Percentiles rank a stretch among this genome's conserved stretches.
phyloP scores from a whole-genome alignment of 495 filamentous ascomycete species.

The Hypoxylon intermedium region DNA sequence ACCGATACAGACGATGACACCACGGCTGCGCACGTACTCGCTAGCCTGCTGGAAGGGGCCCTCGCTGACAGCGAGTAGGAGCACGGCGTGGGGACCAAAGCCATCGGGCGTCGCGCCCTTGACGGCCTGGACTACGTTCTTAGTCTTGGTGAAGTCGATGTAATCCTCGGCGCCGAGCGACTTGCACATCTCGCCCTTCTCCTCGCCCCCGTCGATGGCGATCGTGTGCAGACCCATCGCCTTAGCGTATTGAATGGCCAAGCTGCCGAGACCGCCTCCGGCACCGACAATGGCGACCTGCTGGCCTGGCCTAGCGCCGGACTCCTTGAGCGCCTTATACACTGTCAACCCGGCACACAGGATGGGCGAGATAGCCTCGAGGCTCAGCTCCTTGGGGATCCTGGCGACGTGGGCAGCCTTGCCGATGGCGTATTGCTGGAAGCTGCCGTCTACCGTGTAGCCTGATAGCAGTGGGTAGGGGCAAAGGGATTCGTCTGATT shows the following conservation, averaged over 20 bases:
- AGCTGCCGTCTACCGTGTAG: conserved; percentile 90
- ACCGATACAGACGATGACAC: conserved; percentile 83
- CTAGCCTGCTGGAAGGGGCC: conserved; percentile 94
- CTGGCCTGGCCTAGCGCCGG: conserved; percentile 73
- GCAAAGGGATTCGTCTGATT: conserved; percentile 73
- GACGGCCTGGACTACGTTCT: conserved; percentile 83
- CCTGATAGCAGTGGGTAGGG: conserved; percentile 74
- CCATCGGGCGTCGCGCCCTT: conserved; percentile 78
- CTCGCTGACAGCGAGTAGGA: conserved; percentile 84
- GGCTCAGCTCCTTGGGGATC: conserved; percentile 74
- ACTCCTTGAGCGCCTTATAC: conserved; percentile 92
- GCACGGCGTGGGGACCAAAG: conserved; percentile 84
- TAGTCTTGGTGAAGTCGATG: conserved; percentile 76
- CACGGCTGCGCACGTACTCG: conserved; percentile 78
- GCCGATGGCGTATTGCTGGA: conserved; percentile 90
- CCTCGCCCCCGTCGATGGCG: conserved; percentile 79
- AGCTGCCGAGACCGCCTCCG: conserved; percentile 82
- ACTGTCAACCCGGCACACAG: conserved; percentile 91
- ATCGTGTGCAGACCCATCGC: conserved; percentile 84
- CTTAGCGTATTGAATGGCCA: conserved; percentile 86
- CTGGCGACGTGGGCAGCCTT: conserved; percentile 83
- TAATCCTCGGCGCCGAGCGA: conserved; percentile 72
- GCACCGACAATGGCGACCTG: conserved; percentile 87
- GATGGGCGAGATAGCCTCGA: conserved; percentile 81
- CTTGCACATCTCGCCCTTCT: conserved; percentile 74